phyloP scores from a whole-genome alignment of 345 rosid species.

The Laguncularia racemosa region DNA sequence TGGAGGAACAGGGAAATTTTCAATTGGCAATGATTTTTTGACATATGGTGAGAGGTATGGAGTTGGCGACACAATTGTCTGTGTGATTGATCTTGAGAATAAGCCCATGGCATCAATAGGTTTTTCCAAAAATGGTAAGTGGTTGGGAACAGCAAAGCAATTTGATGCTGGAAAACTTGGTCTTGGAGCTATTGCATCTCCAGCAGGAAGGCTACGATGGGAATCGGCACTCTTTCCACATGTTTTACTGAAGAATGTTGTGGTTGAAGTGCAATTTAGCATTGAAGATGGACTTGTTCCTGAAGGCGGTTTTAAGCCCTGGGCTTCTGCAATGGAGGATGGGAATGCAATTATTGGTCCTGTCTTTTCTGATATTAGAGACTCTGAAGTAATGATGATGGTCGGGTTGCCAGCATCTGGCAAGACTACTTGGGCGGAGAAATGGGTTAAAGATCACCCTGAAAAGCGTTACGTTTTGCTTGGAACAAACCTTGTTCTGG shows the following conservation, averaged over 20 bases:
- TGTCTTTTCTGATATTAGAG: conserved; percentile 5
- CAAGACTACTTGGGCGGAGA: conserved; percentile 33
- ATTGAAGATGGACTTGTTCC: conserved; percentile 21
- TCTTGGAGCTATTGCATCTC: conserved; percentile 19
- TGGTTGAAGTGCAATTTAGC: conserved; percentile 25
- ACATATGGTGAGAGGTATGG: conserved; percentile 26
- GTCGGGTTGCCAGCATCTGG: conserved; percentile 35
- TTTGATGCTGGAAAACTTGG: conserved; percentile 20
- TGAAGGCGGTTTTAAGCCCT: conserved; percentile 22
- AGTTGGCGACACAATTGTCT: conserved; percentile 21
- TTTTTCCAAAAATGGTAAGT: conserved; percentile 28
- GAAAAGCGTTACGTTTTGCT: conserved; percentile 26
- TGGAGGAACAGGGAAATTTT: conserved; percentile 32
- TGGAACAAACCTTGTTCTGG: conserved; percentile 30
- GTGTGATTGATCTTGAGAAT: conserved; percentile 30
- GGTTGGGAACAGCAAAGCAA: conserved; percentile 25
- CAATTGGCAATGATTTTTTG: conserved; percentile 14
- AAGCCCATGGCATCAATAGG: conserved; percentile 25
- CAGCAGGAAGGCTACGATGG: conserved; percentile 6
- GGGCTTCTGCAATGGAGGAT: conserved; percentile 24
- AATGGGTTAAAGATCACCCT: conserved; percentile 28
- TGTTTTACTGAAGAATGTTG: conserved; percentile 28
- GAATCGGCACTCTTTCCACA: conserved; percentile 25
- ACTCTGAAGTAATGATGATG: conserved; percentile 28
- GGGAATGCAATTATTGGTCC: conserved; percentile 23